Base-by-base conservation (phyloP, 805 yeast genomes). In the Pichia gijzeniarum region DNA sequence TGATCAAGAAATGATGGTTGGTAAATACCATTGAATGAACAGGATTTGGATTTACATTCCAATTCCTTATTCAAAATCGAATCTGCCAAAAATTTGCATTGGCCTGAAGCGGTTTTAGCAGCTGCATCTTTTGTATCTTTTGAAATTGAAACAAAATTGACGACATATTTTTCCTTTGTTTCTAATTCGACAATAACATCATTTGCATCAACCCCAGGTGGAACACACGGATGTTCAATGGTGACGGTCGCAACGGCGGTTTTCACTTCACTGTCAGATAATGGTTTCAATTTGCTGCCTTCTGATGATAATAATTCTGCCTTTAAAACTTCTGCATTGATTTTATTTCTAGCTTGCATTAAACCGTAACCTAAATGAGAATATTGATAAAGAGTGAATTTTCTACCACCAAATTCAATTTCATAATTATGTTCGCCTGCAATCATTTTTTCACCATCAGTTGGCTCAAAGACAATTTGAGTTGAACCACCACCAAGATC, bases 401-500 rank as follows among this genome's bases (percentile, higher is more conserved):
- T 76, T 52, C 86, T 73, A 47, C 83, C 84, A 49, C 96, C 98
- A 64, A 91, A 93, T 19, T 73, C 64, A 54, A 89, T 73, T 51
- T 77, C 76, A 62, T 81, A 89, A 65, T 86, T 85, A 69, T 88
- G 95, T 60, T 90, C 97, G 48, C 97, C 67, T 12, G 82, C 89
- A 40, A 75, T 68, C 84, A 91, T 77, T 52, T 70, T 61, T 56
- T 81, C 83, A 39, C 73, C 72, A 37, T 77, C 70, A 43, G 70
- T 65, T 19, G 99, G 99, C 71, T 93, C 98, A 64, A 93, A 93
- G 6, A 93, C 99, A 68, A 93, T 89, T 69, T 95, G 99, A 13
- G 99, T 93, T 6, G 97, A 88, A 4, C 98, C 98, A 59, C 99
- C 99, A 56, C 99, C 99, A 49, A 93, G 76, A 65, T 93, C 99